Conservation (phyloP, 2,329 filamentous ascomycete genomes). For the Ambrosiella xylebori region DNA sequence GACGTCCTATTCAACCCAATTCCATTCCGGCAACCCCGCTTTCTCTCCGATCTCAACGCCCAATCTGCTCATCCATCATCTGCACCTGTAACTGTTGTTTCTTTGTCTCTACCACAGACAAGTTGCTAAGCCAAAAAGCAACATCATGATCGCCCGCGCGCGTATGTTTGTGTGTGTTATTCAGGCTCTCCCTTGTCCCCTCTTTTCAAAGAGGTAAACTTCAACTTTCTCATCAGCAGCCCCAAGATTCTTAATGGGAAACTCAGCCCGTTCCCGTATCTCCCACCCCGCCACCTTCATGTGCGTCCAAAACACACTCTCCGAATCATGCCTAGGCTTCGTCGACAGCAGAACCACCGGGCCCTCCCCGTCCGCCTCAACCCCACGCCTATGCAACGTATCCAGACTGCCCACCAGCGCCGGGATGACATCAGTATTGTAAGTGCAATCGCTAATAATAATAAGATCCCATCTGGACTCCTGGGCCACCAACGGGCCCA, state of each 20-base stretch:
- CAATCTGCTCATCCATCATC: no score
- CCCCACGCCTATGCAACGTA: slow-evolving; percentile 25
- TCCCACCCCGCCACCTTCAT: slow-evolving; percentile 30
- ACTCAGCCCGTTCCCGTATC: slow-evolving; percentile 23
- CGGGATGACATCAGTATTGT: slow-evolving; percentile 39
- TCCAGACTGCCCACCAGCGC: slow-evolving; percentile 36
- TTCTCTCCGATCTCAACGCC: no score
- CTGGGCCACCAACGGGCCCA: slow-evolving; percentile 25
- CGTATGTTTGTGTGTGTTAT: no score
- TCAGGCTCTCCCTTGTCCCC: neutral
- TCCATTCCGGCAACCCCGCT: no score
- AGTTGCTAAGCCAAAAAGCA: no score
- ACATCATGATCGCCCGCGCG: no score
- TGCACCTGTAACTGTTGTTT: no score
- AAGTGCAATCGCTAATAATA: slow-evolving; percentile 43
- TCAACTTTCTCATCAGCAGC: slow-evolving; percentile 30
- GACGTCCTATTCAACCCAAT: no score
- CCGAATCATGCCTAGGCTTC: slow-evolving; percentile 38
- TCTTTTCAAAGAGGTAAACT: slow-evolving; percentile 30
- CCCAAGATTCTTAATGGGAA: slow-evolving; percentile 30
- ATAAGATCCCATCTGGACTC: slow-evolving; percentile 32
- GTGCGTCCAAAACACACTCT: slow-evolving; percentile 30
- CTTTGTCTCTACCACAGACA: no score
- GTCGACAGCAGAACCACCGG: slow-evolving; percentile 35
- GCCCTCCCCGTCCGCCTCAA: slow-evolving; percentile 13